Evolutionary conservation across 2,329 filamentous ascomycete genomes (phyloP).

Genomic region (Mycosphaerella sp.): DNA sequence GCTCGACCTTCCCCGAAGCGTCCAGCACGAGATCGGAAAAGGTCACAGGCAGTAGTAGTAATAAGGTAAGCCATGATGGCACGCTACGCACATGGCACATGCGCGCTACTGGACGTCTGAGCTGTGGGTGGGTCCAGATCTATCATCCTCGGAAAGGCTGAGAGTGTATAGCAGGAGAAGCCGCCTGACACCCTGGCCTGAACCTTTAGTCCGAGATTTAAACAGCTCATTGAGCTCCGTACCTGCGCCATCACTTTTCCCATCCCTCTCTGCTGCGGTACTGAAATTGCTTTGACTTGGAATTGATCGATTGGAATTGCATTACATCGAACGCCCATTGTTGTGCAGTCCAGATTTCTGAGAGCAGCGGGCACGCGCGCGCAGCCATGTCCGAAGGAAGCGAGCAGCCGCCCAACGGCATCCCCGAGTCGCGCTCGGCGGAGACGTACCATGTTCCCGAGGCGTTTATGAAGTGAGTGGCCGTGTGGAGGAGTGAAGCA

Average conservation of each 20-base stretch:
- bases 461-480: conserved; percentile 38
- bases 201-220: conserved; percentile 13
- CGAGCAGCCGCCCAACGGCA: conserved; percentile 18
- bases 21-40: too few species aligned
- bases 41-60: too few species aligned
- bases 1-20: background rate
- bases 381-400: conserved; percentile 23
- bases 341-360: background rate
- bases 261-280: background rate
- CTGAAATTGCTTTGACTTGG: background rate
- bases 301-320: too few species aligned
- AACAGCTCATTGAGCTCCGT: conserved; percentile 2
- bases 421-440: conserved; percentile 26
- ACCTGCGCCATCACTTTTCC: conserved; percentile 3
- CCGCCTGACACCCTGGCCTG: conserved; percentile 11
- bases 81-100: too few species aligned
- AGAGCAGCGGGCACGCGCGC: background rate
- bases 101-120: background rate
- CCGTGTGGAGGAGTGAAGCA: background rate
- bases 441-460: conserved; percentile 27
- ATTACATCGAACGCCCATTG: too few species aligned
- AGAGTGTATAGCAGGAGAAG: background rate
- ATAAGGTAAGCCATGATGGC: too few species aligned
- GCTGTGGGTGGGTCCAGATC: conserved; percentile 10
- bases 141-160: conserved; percentile 6